phyloP scores from a whole-genome alignment of 805 yeast genomes.

The Saturnispora diversa region DNA sequence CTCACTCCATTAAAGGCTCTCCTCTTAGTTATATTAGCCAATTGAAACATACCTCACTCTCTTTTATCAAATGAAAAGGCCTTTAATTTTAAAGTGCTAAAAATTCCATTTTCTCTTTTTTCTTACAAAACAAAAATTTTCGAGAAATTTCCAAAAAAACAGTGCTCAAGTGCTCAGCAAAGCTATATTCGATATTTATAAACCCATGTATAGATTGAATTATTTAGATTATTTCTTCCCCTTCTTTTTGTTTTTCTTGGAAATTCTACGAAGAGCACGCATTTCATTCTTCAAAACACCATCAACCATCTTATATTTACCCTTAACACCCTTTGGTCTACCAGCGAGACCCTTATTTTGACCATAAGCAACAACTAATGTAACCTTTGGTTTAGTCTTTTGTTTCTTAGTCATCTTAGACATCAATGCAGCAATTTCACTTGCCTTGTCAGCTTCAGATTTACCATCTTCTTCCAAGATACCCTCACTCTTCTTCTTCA shows the following conservation, averaged over 20 bases:
- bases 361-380: constrained; percentile 84
- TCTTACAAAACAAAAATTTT: neutral
- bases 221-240: constrained; percentile 10
- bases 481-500: constrained; percentile 86
- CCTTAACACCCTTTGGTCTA: constrained; percentile 94
- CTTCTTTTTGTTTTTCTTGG: constrained; percentile 71
- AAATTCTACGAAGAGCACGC: constrained; percentile 83
- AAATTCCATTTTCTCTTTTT: neutral
- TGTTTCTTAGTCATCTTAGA: constrained; percentile 67
- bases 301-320: constrained; percentile 98
- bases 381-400: constrained; percentile 67
- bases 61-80: neutral
- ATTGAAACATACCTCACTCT: constrained; percentile 7
- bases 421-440: constrained; percentile 83
- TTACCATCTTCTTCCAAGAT: constrained; percentile 82
- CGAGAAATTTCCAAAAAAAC: neutral
- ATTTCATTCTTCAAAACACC: constrained; percentile 97
- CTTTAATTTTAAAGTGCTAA: neutral
- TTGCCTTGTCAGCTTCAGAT: constrained; percentile 91
- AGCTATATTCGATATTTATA: neutral
- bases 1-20: constrained; percentile 9
- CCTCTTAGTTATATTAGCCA: neutral
- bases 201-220: neutral
- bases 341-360: constrained; percentile 80
- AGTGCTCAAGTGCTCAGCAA: neutral